A percentile compares a stretch with the other conserved stretches of the same genome.
phyloP scores from a whole-genome alignment of 176 grass and related monocot species.

The Poa pratensis region DNA sequence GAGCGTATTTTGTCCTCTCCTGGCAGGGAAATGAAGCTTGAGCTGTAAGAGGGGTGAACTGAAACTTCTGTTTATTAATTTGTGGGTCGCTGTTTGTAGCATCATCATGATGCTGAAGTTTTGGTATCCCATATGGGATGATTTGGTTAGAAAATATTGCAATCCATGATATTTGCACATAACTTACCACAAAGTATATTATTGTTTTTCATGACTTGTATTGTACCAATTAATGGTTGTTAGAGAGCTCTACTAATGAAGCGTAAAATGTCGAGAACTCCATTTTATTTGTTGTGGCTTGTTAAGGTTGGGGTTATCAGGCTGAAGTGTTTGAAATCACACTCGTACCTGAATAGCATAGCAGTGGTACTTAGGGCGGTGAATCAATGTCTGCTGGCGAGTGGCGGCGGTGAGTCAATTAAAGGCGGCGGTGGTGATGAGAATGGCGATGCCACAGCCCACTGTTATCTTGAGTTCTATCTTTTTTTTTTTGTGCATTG shows the following conservation, averaged over 20 bases:
- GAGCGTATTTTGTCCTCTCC: neutral
- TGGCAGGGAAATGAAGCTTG: slow-evolving; percentile 56
- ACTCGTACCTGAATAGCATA: neutral
- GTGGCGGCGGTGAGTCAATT: neutral
- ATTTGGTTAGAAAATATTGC: slow-evolving; percentile 1
- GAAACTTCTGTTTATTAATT: slow-evolving; percentile 24
- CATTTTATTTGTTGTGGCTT: neutral
- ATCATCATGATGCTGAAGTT: slow-evolving; percentile 15
- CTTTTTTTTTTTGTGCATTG: neutral
- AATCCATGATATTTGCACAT: slow-evolving; percentile 7
- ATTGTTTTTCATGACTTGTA: neutral
- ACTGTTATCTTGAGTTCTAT: neutral
- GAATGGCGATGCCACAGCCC: neutral
- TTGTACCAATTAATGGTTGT: neutral
- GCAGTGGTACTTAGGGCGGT: neutral
- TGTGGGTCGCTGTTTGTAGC: slow-evolving; percentile 17
- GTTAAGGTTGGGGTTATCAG: neutral
- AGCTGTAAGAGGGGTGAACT: slow-evolving; percentile 5
- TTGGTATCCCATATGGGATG: slow-evolving; percentile 14
- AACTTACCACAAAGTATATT: neutral
- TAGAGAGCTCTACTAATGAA: neutral
- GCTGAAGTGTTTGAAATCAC: neutral
- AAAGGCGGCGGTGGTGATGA: neutral
- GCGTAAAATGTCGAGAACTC: neutral
- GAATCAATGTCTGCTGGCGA: slow-evolving; percentile 15